These are phyloP conservation scores for Dictyostelium purpureum DNA, from an alignment of 78 protist species.

Conservation along the genomic window DNA sequence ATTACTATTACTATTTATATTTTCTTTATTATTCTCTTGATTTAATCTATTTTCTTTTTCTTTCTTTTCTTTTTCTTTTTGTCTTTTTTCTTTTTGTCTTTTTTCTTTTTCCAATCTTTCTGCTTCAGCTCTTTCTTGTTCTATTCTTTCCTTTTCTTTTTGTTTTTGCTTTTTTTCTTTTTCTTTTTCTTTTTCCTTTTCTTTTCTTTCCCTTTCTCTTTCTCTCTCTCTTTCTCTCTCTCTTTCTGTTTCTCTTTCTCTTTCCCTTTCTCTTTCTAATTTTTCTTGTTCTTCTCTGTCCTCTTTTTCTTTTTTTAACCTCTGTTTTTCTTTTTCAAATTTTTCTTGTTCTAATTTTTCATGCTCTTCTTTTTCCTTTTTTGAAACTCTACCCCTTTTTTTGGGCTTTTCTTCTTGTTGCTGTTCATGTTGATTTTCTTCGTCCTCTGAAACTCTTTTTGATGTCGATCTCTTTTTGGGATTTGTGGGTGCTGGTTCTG, in stretches of 20 bases:
- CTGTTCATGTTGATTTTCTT: neutral
- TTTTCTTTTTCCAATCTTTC: neutral
- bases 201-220: neutral
- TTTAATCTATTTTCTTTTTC: neutral
- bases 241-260: neutral
- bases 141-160: neutral
- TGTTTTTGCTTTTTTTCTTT: neutral
- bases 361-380: neutral
- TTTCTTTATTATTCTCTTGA: neutral
- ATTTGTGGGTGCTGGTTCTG: neutral
- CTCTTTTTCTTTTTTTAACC: neutral
- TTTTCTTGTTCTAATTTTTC: neutral
- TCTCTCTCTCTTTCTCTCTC: neutral
- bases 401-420: neutral
- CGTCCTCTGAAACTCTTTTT: neutral
- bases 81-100: neutral
- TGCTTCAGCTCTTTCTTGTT: neutral
- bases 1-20: neutral
- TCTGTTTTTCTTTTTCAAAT: neutral
- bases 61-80: neutral
- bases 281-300: neutral
- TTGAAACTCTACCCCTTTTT: neutral
- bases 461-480: no score
- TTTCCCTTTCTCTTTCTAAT: neutral
- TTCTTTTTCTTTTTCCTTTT: neutral